Conservation (phyloP, 1,139 yeast genomes). For the Lodderomyces pseudojiufengensis region DNA sequence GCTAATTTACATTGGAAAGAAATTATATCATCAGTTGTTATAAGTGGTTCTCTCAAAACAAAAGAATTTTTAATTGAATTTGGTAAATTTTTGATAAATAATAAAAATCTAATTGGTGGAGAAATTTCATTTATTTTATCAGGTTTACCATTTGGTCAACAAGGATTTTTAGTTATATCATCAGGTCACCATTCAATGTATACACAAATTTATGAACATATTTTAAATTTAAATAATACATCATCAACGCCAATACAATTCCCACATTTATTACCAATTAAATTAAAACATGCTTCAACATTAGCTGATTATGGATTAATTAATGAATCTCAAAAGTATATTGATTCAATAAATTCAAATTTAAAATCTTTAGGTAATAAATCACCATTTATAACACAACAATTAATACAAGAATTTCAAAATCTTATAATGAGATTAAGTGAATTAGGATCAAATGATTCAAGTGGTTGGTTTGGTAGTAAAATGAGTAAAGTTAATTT, state of each 20-base stretch:
- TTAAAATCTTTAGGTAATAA: slow-evolving; percentile 41
- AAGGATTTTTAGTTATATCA: slow-evolving; percentile 21
- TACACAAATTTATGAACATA: slow-evolving; percentile 72
- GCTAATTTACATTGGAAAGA: slow-evolving; percentile 52
- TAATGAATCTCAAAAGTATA: slow-evolving; percentile 56
- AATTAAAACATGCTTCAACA: slow-evolving; percentile 58
- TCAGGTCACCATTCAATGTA: slow-evolving; percentile 32
- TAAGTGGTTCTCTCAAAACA: slow-evolving; percentile 35
- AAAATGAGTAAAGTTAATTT: slow-evolving; percentile 72
- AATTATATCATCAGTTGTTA: slow-evolving; percentile 42
- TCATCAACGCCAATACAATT: slow-evolving; percentile 33
- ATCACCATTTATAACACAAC: slow-evolving; percentile 36
- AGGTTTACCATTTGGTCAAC: slow-evolving; percentile 37
- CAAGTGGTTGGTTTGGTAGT: slow-evolving; percentile 56
- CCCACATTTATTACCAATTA: slow-evolving; percentile 54
- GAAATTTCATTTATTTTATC: slow-evolving; percentile 48
- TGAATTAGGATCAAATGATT: slow-evolving; percentile 38
- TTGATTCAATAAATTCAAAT: slow-evolving; percentile 48
- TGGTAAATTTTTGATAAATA: slow-evolving; percentile 43
- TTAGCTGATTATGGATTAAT: slow-evolving; percentile 62
- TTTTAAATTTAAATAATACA: slow-evolving; percentile 29
- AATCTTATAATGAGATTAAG: slow-evolving; percentile 42
- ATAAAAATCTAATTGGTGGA: slow-evolving; percentile 35
- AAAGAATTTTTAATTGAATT: slow-evolving; percentile 49
- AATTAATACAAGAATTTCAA: slow-evolving; percentile 34